Conservation (phyloP, 139 green algal species). For the Haematococcus lacustris region DNA sequence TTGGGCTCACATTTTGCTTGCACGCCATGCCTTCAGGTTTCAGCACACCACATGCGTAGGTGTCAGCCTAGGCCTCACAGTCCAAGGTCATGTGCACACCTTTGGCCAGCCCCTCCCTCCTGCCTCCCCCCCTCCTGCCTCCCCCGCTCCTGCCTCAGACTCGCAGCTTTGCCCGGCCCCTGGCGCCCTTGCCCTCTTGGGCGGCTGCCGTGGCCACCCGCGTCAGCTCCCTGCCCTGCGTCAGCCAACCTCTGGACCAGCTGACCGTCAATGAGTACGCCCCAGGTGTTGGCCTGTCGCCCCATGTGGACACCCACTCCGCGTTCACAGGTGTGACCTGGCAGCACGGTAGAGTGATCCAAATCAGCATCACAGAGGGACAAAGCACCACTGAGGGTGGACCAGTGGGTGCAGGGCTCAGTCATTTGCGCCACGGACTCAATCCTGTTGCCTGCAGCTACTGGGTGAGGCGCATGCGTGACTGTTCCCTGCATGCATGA, state of each 20-base stretch:
- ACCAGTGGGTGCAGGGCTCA: too few species aligned
- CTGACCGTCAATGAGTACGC: constrained; percentile 94
- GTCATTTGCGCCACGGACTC: too few species aligned
- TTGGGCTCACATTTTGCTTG: neutral
- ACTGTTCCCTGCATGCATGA: too few species aligned
- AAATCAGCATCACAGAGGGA: too few species aligned
- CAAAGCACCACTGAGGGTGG: too few species aligned
- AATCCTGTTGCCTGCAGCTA: too few species aligned
- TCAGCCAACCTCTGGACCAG: constrained; percentile 18
- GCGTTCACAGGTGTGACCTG: constrained; percentile 70
- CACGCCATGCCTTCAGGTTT: neutral
- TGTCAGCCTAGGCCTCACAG: neutral
- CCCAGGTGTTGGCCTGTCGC: constrained; percentile 77
- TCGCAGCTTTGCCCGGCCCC: constrained; percentile 15
- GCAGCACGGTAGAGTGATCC: too few species aligned
- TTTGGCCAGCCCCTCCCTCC: neutral
- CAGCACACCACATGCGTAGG: neutral
- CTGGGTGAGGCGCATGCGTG: too few species aligned
- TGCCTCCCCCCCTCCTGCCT: too few species aligned
- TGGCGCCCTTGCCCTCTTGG: constrained; percentile 20
- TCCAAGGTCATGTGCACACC: neutral
- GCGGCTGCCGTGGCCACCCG: constrained; percentile 5
- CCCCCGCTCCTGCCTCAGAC: constrained; percentile 12
- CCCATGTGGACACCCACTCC: constrained; percentile 94
- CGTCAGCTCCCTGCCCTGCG: neutral